Conservation (phyloP, 257 asterid genomes). For the Nicotiana sylvestris region DNA sequence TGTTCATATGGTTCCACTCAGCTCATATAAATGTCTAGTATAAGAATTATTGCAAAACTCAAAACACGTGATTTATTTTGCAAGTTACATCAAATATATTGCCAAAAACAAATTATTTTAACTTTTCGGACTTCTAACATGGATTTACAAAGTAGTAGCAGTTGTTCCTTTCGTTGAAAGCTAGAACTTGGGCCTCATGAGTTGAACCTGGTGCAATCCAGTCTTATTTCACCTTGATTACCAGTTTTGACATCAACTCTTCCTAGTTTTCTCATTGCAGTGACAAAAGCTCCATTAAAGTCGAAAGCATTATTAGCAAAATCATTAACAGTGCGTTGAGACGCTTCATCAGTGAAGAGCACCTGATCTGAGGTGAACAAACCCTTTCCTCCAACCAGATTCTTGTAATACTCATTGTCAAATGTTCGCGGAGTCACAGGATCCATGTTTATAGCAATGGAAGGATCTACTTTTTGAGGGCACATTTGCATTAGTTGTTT, state of each 20-base stretch:
- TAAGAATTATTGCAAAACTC: background rate
- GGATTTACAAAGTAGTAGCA: background rate
- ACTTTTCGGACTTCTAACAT: background rate
- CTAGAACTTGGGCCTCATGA: constrained; percentile 5
- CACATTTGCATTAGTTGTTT: constrained; percentile 51
- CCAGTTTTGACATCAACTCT: constrained; percentile 66
- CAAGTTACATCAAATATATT: background rate
- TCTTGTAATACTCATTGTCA: constrained; percentile 57
- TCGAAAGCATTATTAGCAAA: constrained; percentile 44
- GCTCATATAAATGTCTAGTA: background rate
- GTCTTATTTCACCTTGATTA: constrained; percentile 50
- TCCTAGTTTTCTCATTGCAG: constrained; percentile 71
- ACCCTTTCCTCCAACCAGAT: constrained; percentile 60
- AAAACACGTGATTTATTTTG: background rate
- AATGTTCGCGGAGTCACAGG: constrained; percentile 50
- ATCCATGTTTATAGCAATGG: constrained; percentile 48
- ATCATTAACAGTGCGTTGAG: constrained; percentile 37
- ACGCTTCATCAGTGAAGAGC: constrained; percentile 44
- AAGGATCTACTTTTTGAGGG: constrained; percentile 49
- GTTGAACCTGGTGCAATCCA: constrained; percentile 57
- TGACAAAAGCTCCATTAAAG: constrained; percentile 45
- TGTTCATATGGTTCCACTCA: background rate
- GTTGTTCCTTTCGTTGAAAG: background rate
- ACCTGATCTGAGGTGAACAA: constrained; percentile 70
- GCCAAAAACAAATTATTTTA: background rate